Conservation (phyloP, 1,284 basidiomycete genomes). For the Caloboletus firmus region DNA sequence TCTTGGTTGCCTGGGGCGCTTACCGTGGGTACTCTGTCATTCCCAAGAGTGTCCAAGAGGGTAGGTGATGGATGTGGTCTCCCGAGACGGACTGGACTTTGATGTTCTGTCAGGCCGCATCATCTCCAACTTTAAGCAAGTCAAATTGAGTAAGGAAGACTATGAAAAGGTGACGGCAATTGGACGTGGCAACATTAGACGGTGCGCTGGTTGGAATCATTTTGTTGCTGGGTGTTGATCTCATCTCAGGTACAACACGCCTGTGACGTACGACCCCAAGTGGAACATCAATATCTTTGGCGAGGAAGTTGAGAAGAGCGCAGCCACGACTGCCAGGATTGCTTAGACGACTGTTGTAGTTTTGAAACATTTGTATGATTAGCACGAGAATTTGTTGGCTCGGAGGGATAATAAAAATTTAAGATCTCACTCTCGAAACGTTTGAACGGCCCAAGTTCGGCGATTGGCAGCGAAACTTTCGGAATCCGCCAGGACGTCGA, state of each 20-base stretch:
- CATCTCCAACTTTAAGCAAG: slow-evolving; percentile 69
- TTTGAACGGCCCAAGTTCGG: slow-evolving; percentile 1
- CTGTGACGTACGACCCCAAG: slow-evolving; percentile 54
- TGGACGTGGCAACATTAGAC: slow-evolving; percentile 50
- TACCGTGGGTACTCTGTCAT: slow-evolving; percentile 68
- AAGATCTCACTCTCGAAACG: background rate
- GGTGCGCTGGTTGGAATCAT: slow-evolving; percentile 36
- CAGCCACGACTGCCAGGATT: slow-evolving; percentile 49
- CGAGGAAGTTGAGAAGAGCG: slow-evolving; percentile 57
- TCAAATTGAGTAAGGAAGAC: slow-evolving; percentile 62
- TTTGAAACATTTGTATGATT: slow-evolving; percentile 10
- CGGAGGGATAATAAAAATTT: too few species aligned
- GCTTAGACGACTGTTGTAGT: slow-evolving; percentile 10
- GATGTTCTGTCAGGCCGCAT: slow-evolving; percentile 44
- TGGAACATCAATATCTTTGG: slow-evolving; percentile 75
- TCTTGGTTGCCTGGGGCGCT: slow-evolving; percentile 71
- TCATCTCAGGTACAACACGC: slow-evolving; percentile 60
- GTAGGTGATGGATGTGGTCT: slow-evolving; percentile 16
- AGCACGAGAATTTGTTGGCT: background rate
- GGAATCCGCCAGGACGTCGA: background rate
- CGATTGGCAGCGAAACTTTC: background rate
- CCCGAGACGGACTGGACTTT: background rate
- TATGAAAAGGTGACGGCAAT: slow-evolving; percentile 57
- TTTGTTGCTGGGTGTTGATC: background rate
- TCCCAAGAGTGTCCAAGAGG: slow-evolving; percentile 67